phyloP scores from a whole-genome alignment of 140 eudicot genomes.

The Senecio squalidus region DNA sequence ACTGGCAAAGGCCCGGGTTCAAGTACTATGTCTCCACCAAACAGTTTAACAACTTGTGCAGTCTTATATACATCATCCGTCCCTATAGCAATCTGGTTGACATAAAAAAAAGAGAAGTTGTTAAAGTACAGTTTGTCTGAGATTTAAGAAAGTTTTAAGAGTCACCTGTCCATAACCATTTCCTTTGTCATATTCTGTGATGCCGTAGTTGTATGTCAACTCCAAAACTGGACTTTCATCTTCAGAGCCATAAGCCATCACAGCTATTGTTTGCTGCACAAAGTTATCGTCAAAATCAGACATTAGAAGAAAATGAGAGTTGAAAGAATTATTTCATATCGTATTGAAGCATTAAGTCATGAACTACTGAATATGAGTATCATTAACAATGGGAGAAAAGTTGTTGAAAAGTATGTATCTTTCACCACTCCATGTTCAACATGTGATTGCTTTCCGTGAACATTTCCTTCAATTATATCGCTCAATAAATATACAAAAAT shows the following conservation, averaged over 20 bases:
- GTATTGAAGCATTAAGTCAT: too few relatives aligned
- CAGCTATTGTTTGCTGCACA: slow-evolving; percentile 47
- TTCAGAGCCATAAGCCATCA: slow-evolving; percentile 60
- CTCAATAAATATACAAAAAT: too few relatives aligned
- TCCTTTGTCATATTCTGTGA: slow-evolving; percentile 53
- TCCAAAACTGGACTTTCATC: slow-evolving; percentile 46
- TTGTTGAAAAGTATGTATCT: too few relatives aligned
- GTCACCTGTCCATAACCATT: slow-evolving; percentile 62
- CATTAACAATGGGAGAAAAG: too few relatives aligned
- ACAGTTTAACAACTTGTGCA: slow-evolving; percentile 41
- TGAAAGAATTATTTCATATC: too few relatives aligned
- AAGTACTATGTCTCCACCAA: slow-evolving; percentile 43
- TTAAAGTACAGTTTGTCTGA: too few relatives aligned
- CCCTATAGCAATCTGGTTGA: slow-evolving; percentile 52
- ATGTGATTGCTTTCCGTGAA: too few relatives aligned
- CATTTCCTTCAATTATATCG: too few relatives aligned
- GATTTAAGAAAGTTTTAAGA: slow-evolving; percentile 3
- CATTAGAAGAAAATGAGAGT: too few relatives aligned
- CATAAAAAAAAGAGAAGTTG: neutral
- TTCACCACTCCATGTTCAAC: too few relatives aligned
- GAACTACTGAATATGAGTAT: too few relatives aligned
- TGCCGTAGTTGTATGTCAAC: slow-evolving; percentile 53
- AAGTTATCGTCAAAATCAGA: too few relatives aligned
- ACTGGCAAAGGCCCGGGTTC: slow-evolving; percentile 56
- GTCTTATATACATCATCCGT: slow-evolving; percentile 58